phyloP scores from a whole-genome alignment of 2,329 filamentous ascomycete genomes.

The Bipolaris victoriae region DNA sequence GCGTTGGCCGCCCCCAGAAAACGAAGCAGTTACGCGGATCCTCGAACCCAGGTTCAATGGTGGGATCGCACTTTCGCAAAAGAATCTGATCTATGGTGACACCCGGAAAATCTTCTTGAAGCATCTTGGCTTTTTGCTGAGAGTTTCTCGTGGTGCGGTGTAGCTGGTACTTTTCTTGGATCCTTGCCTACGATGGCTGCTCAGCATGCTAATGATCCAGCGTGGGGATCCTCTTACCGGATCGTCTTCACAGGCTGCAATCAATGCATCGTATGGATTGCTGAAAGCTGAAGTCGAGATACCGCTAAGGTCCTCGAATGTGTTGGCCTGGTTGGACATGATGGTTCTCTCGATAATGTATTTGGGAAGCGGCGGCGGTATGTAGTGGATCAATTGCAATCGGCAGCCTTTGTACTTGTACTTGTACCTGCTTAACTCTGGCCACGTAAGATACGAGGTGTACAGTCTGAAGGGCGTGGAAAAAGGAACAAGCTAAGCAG shows the following conservation, averaged over 20 bases:
- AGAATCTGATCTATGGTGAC: constrained; percentile 80
- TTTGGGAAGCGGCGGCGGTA: not conserved
- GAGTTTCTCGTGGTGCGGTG: constrained; percentile 78
- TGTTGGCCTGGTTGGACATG: constrained; percentile 32
- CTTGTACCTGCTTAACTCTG: not conserved
- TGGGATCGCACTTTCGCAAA: constrained; percentile 68
- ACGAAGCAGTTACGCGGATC: constrained; percentile 84
- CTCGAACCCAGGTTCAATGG: constrained; percentile 69
- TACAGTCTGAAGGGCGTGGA: constrained; percentile 1
- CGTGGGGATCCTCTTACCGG: constrained; percentile 59
- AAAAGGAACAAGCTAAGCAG: not conserved
- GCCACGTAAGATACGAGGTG: not conserved
- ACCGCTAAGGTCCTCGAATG: constrained; percentile 51
- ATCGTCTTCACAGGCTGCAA: constrained; percentile 69
- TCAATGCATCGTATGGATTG: constrained; percentile 79
- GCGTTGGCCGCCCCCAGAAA: constrained; percentile 84
- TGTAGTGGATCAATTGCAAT: not conserved
- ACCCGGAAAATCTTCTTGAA: constrained; percentile 70
- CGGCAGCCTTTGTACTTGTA: not conserved
- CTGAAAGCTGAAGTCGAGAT: constrained; percentile 52
- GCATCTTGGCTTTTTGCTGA: constrained; percentile 76
- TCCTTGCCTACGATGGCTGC: constrained; percentile 58
- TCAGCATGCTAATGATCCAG: not conserved
- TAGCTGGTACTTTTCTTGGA: constrained; percentile 73
- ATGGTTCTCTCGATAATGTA: not conserved